Base-by-base conservation (phyloP, 306 rosid genomes). In the Boehmeria nivea region DNA sequence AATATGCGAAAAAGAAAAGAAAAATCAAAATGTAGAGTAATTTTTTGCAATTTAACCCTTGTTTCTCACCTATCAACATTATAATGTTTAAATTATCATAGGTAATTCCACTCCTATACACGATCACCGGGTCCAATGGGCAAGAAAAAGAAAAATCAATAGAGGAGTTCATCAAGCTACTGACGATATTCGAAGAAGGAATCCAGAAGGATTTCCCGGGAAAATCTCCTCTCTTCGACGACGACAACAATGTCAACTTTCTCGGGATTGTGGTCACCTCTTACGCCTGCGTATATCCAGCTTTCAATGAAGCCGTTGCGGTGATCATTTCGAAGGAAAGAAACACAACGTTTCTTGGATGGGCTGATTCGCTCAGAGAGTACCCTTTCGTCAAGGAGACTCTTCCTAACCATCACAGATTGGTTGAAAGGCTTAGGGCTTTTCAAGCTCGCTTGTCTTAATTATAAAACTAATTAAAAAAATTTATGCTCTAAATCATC, bases 191-290 rank as follows among this genome's bases (percentile, higher is more conserved):
- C 43, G 72, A 67, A 61, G 70, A 73, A 65, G 89, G 81, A 59
- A 34, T 68, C 45, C 65, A 73, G 57, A 44, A 31, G 28, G 76
- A 69, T 69, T 69, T 71, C 48, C 42, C 34, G 0, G 61, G 47
- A 27, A 43, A 67, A 17, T 33, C 54, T 8, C 61, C 40, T n/a
- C 65, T 56, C 24, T 61, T 51, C 31, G 45, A 61, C 0, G 51
- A 46, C 6, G 54, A 64, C 0, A 37, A 64, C 39, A 65, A 42
- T 27, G 46, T 72, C 43, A 81, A 76, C 46, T 28, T 72, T 28
- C 46, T 72, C 4, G 82, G 74, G n/a, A 72, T 76, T 17, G 70
- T 73, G 21, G 81, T 73, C 11, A 79, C 73, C 44, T 4, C 72
- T 2, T 8, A n/a, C 58, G 46, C 23, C 2, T 50, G 76, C 62